Percentiles rank a stretch among this genome's conserved stretches.
phyloP scores from a whole-genome alignment of 352 stramenopile genomes.

The Phytopythium delawarense region DNA sequence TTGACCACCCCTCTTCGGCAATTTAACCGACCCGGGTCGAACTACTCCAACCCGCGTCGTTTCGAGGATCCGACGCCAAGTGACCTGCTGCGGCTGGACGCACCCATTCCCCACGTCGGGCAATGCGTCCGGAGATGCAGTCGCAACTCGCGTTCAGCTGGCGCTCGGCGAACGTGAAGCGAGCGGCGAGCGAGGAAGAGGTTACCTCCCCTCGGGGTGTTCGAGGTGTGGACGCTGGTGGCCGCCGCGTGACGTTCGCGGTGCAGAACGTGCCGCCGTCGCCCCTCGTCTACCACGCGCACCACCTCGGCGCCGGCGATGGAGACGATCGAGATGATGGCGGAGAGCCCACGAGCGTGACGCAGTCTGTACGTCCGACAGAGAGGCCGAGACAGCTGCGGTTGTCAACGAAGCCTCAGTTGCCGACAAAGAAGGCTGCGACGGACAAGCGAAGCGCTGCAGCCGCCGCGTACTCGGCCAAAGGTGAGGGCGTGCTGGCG shows the following conservation, averaged over 20 bases:
- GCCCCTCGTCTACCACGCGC: constrained; percentile 29
- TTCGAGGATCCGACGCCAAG: no score
- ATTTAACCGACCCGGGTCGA: no score
- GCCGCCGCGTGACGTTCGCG: constrained; percentile 39
- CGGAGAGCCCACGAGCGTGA: neutral
- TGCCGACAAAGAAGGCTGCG: neutral
- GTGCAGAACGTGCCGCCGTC: constrained; percentile 37
- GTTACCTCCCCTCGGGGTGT: neutral
- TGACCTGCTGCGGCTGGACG: no score
- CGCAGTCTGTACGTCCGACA: neutral
- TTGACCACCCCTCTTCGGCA: no score
- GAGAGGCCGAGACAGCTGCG: neutral
- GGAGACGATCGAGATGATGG: neutral
- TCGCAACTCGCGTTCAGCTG: constrained; percentile 13
- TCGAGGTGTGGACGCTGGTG: neutral
- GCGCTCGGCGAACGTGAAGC: neutral
- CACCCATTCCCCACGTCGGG: no score
- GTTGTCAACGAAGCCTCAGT: neutral
- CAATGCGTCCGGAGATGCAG: neutral
- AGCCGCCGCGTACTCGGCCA: neutral
- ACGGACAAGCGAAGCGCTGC: neutral
- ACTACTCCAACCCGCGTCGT: no score
- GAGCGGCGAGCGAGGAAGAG: neutral
- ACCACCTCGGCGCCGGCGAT: neutral
- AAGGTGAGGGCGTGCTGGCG: neutral